A percentile compares a stretch with the other conserved stretches of the same genome.
phyloP scores from a whole-genome alignment of 306 rosid genomes.

The Sicyos edulis region DNA sequence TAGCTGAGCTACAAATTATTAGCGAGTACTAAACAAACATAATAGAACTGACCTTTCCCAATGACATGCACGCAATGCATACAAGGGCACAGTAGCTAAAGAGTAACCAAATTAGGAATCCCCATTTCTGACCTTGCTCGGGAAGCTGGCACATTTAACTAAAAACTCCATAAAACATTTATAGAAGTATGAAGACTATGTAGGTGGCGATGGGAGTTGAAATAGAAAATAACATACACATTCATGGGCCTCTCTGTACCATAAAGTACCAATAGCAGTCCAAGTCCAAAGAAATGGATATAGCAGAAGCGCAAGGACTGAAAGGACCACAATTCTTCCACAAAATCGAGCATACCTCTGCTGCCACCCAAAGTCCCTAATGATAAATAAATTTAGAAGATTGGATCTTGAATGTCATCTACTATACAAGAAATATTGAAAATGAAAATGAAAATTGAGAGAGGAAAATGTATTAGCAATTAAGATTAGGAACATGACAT shows the following conservation, averaged over 20 bases:
- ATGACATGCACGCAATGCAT: constrained; percentile 81
- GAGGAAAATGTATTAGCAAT: constrained; percentile 5
- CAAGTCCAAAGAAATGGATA: constrained; percentile 98
- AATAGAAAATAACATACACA: constrained; percentile 54
- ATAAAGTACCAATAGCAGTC: constrained; percentile 85
- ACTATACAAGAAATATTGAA: not conserved
- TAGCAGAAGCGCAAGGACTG: constrained; percentile 67
- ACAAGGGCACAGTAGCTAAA: constrained; percentile 89
- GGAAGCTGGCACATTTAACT: constrained; percentile 57
- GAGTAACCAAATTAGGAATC: constrained; percentile 93
- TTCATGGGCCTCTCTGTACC: constrained; percentile 66
- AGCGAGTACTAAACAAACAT: not conserved
- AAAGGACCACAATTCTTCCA: constrained; percentile 84
- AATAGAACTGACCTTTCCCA: constrained; percentile 67
- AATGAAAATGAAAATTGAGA: not conserved
- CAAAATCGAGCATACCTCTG: constrained; percentile 97
- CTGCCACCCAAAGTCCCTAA: constrained; percentile 96
- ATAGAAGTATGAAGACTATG: constrained; percentile 19
- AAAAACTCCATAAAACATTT: constrained; percentile 24
- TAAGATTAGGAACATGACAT: not conserved
- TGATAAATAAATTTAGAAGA: constrained; percentile 24
- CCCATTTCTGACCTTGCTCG: constrained; percentile 94
- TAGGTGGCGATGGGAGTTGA: constrained; percentile 8
- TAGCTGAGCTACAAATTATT: not conserved
- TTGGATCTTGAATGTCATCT: not conserved